Base-by-base conservation (phyloP, 345 rosid genomes). In the Hevea brasiliensis region DNA sequence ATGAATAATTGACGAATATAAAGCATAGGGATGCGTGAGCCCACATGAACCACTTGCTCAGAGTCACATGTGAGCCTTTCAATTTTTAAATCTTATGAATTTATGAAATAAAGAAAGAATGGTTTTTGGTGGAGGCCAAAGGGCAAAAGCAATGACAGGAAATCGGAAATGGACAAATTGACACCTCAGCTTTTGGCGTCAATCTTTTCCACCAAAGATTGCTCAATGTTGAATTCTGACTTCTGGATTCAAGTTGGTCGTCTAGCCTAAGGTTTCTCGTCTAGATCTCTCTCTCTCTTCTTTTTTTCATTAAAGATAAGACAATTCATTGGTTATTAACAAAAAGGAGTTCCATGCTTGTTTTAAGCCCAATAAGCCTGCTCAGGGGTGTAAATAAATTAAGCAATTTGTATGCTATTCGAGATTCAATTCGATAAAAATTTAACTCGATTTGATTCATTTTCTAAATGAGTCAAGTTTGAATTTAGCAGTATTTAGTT, bases 1-100 rank as follows among this genome's bases (percentile, higher is more conserved):
- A 77, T 74, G 51, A 53, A 42, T 76, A 17, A 67, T 55, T 68
- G 74, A 23, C 71, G 74, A 54, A 23, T 68, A 14, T 10, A 47
- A 71, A n/a, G 62, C 42, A 48, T 67, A 6, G 84, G 72, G 67
- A 68, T 79, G 81, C 18, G 81, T 65, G 83, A 77, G 76, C 76
- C 76, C 68, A 61, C 77, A 27, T 60, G 65, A 45, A 26, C 58
- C 0, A 41, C 18, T 45, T 7, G 0, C 55, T 71, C 68, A 67
- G 82, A 44, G 29, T 69, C 63, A 24, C 81, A 68, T 65, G 84
- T 68, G 81, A 69, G 17, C 17, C 17, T 65, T 8, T 44, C 23
- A 29, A n/a, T 51, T 62, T 60, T 61, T 35, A 11, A 32, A 9
- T 68, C 8, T 68, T 54, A 58, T 15, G 40, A 8, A 42, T 42